Evolutionary conservation across 768 basidiomycete genomes (phyloP), one percentile per base, ranked within the genome.

Genomic region (Strobilomyces confusus): DNA sequence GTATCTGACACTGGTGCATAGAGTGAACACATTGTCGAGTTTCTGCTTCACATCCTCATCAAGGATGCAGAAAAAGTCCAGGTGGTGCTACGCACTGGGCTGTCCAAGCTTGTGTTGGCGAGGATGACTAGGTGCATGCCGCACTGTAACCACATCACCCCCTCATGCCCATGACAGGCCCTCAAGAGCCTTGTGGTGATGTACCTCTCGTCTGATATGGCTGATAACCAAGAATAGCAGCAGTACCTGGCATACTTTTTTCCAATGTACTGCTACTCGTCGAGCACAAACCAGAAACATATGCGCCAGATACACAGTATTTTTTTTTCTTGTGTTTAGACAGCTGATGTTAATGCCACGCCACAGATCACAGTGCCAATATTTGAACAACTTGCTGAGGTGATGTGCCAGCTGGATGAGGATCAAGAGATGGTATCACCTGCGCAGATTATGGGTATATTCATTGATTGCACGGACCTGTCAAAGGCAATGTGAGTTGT

Each of bases 241-340:
- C 95, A 98, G 68, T 92, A 86, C 61, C 70, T 97, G 36, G 79
- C 86, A 4, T 89, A 87, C 67, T 95, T 95, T 76, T 84, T 95
- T 71, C 88, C 84, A 2, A 82, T 85, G 0, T 97, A 87, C 64
- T 89, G 89, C 68, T 91, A 85, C 69, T 90, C 91, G 19, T 85
- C 86, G 1, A 67, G 79, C 7, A 60, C 61, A 20, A 90, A 95
- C 62, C 94, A 97, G 69, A 69, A 78, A 4, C 2, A 9, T 4
- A 17, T 37, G 14, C 15, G 36, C 9, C 36, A 37, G 36, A 17
- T 37, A 9, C 32, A 19, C 9, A 4, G 2, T 2, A 12, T 5
- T 9, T 5, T 14, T 4, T 11, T 12, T 22, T 22, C 14, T 33
- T 33, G n/a, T n/a, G 11, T n/a, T n/a, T n/a, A n/a, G 32, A 33